Conservation (phyloP, 306 rosid species). For the Comarum palustre region DNA sequence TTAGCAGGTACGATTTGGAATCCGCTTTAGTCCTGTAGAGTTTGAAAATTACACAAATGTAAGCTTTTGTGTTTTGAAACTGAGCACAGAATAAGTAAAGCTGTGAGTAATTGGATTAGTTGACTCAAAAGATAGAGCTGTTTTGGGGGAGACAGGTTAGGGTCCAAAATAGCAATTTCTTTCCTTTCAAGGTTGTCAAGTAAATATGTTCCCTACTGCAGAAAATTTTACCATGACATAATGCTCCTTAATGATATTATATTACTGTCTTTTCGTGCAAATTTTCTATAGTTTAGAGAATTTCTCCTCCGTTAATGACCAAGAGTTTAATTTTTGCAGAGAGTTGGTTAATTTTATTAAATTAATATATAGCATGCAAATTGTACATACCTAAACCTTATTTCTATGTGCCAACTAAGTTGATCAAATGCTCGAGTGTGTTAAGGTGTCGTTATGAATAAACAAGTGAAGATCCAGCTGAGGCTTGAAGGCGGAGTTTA, state of each 20-base stretch:
- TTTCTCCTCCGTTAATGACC: too few relatives aligned
- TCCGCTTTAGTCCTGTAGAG: neutral
- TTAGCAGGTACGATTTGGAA: constrained; percentile 3
- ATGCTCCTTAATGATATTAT: too few relatives aligned
- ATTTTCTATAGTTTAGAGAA: too few relatives aligned
- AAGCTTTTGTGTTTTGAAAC: neutral
- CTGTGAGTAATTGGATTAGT: neutral
- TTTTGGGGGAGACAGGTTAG: neutral
- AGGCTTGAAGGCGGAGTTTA: neutral
- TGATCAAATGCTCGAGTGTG: constrained; percentile 3
- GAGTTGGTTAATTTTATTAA: neutral
- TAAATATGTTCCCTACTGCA: too few relatives aligned
- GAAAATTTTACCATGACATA: too few relatives aligned
- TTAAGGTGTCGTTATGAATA: neutral
- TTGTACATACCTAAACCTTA: neutral
- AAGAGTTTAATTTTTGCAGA: too few relatives aligned
- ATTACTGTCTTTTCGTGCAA: too few relatives aligned
- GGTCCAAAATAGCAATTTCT: too few relatives aligned
- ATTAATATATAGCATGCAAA: neutral
- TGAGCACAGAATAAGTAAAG: neutral
- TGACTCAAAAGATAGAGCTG: neutral
- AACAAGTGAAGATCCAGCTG: neutral
- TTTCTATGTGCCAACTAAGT: neutral
- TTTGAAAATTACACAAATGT: neutral
- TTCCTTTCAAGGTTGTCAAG: too few relatives aligned